Percentiles rank a stretch among this genome's conserved stretches.
These are phyloP conservation scores for Komagataella populi DNA, from an alignment of 805 yeast species.

Conservation along the genomic window DNA sequence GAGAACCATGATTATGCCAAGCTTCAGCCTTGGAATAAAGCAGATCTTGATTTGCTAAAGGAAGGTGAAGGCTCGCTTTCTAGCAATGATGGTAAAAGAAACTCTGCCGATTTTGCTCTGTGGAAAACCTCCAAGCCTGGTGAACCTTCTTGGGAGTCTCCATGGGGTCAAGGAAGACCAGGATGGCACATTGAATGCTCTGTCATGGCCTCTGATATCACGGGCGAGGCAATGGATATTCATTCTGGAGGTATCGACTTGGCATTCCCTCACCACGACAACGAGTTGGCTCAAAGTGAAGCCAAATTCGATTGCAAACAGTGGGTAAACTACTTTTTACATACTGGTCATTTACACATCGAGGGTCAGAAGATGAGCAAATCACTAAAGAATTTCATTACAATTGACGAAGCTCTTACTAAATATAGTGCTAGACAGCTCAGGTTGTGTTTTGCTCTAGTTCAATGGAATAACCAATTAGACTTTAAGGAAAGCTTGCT, in stretches of 20 bases:
- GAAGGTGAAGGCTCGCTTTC: constrained; percentile 90
- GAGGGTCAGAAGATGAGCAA: constrained; percentile 99
- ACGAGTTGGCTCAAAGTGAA: constrained; percentile 94
- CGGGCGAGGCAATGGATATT: constrained; percentile 78
- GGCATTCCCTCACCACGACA: constrained; percentile 98
- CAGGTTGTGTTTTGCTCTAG: constrained; percentile 80
- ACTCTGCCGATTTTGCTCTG: constrained; percentile 80
- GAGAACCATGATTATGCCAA: constrained; percentile 81
- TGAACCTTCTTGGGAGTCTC: constrained; percentile 91
- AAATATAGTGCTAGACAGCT: constrained; percentile 68
- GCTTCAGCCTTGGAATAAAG: constrained; percentile 96
- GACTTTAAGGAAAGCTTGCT: constrained; percentile 82
- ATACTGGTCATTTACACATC: constrained; percentile 94
- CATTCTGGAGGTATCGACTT: constrained; percentile 96
- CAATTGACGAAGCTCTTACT: constrained; percentile 78
- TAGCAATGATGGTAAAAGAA: constrained; percentile 45
- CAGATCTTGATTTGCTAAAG: constrained; percentile 67
- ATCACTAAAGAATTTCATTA: constrained; percentile 86
- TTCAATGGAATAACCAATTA: constrained; percentile 84
- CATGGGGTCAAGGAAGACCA: constrained; percentile 97
- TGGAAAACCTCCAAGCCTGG: constrained; percentile 97
- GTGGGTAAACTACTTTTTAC: constrained; percentile 96
- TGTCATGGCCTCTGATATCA: constrained; percentile 89
- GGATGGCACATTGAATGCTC: constrained; percentile 99
- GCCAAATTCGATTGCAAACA: constrained; percentile 81